Base-by-base conservation (phyloP, 106 monocot species). In the Dendrobium officinale region DNA sequence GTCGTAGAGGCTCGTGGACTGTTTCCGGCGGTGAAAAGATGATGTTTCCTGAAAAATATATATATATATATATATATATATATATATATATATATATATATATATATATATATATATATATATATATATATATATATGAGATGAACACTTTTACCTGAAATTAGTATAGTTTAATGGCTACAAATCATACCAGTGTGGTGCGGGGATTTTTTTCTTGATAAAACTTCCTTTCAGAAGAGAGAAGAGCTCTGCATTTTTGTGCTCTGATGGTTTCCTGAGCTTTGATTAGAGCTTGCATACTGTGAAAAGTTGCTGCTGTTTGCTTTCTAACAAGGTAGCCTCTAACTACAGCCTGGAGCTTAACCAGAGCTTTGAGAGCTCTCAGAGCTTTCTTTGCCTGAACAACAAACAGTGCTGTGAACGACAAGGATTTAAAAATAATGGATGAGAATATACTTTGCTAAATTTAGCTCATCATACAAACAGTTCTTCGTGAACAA, bases 331-430 rank as follows among this genome's bases (percentile, higher is more conserved):
- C 88, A 18, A 91, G 82, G 45, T 86, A 81, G 31, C 91, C 91
- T 2, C 86, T 77, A 19, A 88, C 86, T 20, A 88, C 58, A 29
- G 91, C 91, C 76, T 91, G 91, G 19, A 91, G 49, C 81, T 91
- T 91, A 44, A 91, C 91, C 27, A 91, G 78, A 17, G 85, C 82
- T 79, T 83, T 91, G 22, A 91, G 88, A 42, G 91, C 91, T 40
- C 86, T 27, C 9, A 88, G 82, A 49, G 91, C 91, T 55, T 88
- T 91, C 84, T 79, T 88, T 49, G 91, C 91, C 91, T 91, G 67
- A 55, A 78, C 31, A 9, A 5, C 0, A 24, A 55, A 15, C 16
- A 51, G 51, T 51, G 13, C 13, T 51, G 3, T 15, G 5, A 45
- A 9, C 6, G 45, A 6, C 6, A 9, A 45, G 45, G 45, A 45